These are phyloP conservation scores for Cutaneotrichosporon arboriforme DNA, from an alignment of 1,284 basidiomycete species.

Conservation along the genomic window DNA sequence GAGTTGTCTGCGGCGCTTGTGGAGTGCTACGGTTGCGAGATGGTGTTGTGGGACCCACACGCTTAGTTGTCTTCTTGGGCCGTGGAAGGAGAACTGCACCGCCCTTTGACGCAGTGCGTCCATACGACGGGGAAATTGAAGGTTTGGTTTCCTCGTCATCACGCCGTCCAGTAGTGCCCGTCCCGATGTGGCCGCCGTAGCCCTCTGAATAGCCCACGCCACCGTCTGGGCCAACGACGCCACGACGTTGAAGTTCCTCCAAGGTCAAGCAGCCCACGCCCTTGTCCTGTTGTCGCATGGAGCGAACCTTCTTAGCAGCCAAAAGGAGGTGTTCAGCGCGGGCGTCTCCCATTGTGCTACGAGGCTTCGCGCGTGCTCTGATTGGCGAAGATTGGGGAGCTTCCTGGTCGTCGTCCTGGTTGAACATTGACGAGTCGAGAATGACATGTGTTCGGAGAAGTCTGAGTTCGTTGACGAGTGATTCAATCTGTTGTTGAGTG, in stretches of 20 bases:
- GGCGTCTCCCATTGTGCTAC: slow-evolving; percentile 40
- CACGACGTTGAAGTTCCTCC: slow-evolving; percentile 34
- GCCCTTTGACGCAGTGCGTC: not conserved
- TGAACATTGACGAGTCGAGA: slow-evolving; percentile 19
- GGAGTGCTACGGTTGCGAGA: slow-evolving; percentile 14
- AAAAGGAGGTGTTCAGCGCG: slow-evolving; percentile 45
- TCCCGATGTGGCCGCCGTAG: slow-evolving; percentile 29
- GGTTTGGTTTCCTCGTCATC: slow-evolving; percentile 18
- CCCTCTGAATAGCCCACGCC: slow-evolving; percentile 43
- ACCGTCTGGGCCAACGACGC: slow-evolving; percentile 41
- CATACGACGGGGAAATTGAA: not conserved
- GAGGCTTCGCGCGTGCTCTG: not conserved
- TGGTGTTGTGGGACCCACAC: slow-evolving; percentile 29
- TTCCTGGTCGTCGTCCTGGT: not conserved
- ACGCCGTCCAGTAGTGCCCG: slow-evolving; percentile 11
- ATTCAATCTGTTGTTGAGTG: slow-evolving; percentile 43
- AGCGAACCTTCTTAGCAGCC: slow-evolving; percentile 41
- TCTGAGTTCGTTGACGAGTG: slow-evolving; percentile 44
- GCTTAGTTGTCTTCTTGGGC: slow-evolving; percentile 27
- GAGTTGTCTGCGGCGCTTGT: slow-evolving; percentile 34
- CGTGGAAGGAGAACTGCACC: slow-evolving; percentile 32
- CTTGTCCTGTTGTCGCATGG: slow-evolving; percentile 27
- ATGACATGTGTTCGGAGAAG: slow-evolving; percentile 43
- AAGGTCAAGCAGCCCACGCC: slow-evolving; percentile 34
- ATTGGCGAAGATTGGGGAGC: not conserved